Base-by-base conservation (phyloP, 2,329 filamentous ascomycete genomes). In the Aspergillus eucalypticola region DNA sequence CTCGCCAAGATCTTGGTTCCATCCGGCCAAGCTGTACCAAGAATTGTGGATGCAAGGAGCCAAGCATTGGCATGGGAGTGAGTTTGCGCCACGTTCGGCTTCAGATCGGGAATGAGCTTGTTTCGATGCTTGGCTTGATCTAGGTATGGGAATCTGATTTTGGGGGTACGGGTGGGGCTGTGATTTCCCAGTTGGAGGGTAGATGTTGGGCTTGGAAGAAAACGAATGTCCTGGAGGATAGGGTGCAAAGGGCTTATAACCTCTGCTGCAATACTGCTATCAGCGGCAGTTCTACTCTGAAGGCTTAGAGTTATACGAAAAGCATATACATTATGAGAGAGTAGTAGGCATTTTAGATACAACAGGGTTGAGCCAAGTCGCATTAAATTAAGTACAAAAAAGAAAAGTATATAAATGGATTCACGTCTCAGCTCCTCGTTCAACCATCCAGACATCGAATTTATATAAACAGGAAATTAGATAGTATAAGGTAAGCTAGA, bases 361-460 rank as follows among this genome's bases (percentile, higher is more conserved):
- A 35, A 35, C 41, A 44, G 6, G n/a, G 23, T 44, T 3, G 41
- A 44, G 41, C 41, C 41, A 5, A 23, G 41, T 44, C 5, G 41
- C 3, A 15, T 44, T 23, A 8, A 44, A 44, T 44, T 44, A 44
- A 11, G 13, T 15, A 44, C 41, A 44, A 2, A 0, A 42, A 19
- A 44, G 23, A 13, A 21, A 44, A 21, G 17, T 11, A 44, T 19
- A 44, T 21, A 5, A 44, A 8, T 32, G 3, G 17, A 21, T 44
- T 44, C 41, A 44, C 23, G 19, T 44, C 41, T 44, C 41, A 23
- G 41, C 41, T 19, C 19, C 19, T 21, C 41, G 10, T 44, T 23
- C 41, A 44, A 44, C 41, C 11, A 3, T 44, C 10, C 10, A 44
- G 41, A 44, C 41, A 44, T 44, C 19, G 41, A 44, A 44, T 44